Evolutionary conservation across 2,329 filamentous ascomycete species (phyloP).

Genomic region (Cladobotryum mycophilum): DNA sequence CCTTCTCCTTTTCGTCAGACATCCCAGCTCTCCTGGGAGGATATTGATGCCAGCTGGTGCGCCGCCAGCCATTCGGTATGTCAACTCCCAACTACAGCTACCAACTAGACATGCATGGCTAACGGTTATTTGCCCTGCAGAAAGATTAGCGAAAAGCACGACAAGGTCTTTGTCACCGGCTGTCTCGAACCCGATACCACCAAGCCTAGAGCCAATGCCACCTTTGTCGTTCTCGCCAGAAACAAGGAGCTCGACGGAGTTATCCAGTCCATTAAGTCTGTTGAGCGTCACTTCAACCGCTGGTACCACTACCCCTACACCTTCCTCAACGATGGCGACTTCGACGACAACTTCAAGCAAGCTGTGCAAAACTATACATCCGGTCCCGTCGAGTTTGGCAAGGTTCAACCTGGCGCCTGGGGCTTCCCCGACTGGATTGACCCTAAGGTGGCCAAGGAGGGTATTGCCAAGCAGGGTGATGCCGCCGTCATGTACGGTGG

Average conservation of each 20-base stretch:
- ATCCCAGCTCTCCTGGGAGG: conserved; percentile 74
- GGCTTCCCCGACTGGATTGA: conserved; percentile 97
- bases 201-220: conserved; percentile 81
- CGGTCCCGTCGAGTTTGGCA: conserved; percentile 81
- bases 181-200: conserved; percentile 77
- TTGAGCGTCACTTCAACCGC: conserved; percentile 97
- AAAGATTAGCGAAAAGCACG: conserved; percentile 94
- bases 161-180: conserved; percentile 91
- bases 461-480: conserved; percentile 94
- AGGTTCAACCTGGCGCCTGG: conserved; percentile 88
- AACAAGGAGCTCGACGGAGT: conserved; percentile 97
- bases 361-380: conserved; percentile 88
- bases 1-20: conserved; percentile 79
- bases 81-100: conserved; percentile 5
- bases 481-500: conserved; percentile 98
- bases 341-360: conserved; percentile 90
- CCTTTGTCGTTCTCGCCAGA: conserved; percentile 88
- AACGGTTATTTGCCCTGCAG: conserved; percentile 39
- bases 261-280: conserved; percentile 92
- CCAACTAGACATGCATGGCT: neutral
- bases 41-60: conserved; percentile 84
- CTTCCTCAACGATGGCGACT: conserved; percentile 95
- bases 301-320: conserved; percentile 99
- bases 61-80: conserved; percentile 83
- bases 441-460: conserved; percentile 86